Conservation (phyloP, 495 filamentous ascomycete genomes). For the Penicillium robsamsonii region DNA sequence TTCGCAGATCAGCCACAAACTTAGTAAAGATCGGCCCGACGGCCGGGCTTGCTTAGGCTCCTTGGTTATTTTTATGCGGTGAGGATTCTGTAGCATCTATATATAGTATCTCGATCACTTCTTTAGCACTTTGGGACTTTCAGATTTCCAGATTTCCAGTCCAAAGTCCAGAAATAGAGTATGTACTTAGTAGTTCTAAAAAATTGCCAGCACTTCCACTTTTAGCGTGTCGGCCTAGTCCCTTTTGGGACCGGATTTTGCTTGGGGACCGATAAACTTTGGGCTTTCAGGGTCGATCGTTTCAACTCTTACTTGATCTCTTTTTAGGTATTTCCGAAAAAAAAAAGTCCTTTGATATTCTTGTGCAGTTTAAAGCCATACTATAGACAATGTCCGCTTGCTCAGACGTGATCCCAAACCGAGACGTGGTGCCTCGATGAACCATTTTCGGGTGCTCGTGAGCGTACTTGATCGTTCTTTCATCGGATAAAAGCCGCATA, state of each 20-base stretch:
- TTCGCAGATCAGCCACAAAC: slow-evolving; percentile 11
- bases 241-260: slow-evolving; percentile 2
- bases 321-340: no score
- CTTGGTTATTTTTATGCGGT: slow-evolving; percentile 4
- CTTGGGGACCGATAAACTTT: slow-evolving; percentile 5
- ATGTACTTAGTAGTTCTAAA: neutral
- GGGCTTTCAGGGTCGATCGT: slow-evolving; percentile 8
- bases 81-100: neutral
- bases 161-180: neutral
- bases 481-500: no score
- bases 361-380: no score
- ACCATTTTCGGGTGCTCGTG: no score
- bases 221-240: slow-evolving; percentile 1
- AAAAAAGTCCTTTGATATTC: no score
- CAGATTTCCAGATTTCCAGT: neutral
- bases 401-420: no score
- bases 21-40: slow-evolving; percentile 11
- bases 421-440: no score
- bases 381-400: no score
- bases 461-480: no score
- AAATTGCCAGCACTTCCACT: neutral
- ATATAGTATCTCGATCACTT: neutral
- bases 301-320: neutral
- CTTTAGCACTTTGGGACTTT: neutral
- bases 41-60: slow-evolving; percentile 6